Conservation (phyloP, 805 yeast species). For the Debaryomyces maramus region DNA sequence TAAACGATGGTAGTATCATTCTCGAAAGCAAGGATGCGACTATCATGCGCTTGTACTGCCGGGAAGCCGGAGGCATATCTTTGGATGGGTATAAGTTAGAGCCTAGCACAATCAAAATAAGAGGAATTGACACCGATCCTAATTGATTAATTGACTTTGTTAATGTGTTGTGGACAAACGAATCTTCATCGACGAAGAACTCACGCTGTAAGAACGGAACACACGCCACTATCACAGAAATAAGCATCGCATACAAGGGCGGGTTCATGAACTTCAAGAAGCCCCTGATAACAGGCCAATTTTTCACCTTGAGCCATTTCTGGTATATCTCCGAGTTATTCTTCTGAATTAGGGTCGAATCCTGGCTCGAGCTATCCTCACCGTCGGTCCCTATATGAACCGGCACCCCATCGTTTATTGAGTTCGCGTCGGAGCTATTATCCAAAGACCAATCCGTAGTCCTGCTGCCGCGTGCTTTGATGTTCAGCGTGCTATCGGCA, state of each 20-base stretch:
- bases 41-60: slow-evolving; percentile 61
- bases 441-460: background rate
- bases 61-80: slow-evolving; percentile 66
- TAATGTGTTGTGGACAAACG: slow-evolving; percentile 66
- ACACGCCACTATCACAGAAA: slow-evolving; percentile 68
- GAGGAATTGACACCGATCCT: slow-evolving; percentile 76
- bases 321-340: background rate
- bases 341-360: background rate
- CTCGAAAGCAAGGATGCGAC: slow-evolving; percentile 71
- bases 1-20: slow-evolving; percentile 73
- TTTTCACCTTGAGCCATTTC: slow-evolving; percentile 6
- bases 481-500: background rate
- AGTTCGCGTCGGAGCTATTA: background rate
- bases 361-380: background rate
- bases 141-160: slow-evolving; percentile 62
- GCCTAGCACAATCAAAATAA: slow-evolving; percentile 73
- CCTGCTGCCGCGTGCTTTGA: background rate
- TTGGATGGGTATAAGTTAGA: slow-evolving; percentile 71
- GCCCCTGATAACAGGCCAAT: slow-evolving; percentile 12
- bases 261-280: slow-evolving; percentile 64
- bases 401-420: background rate
- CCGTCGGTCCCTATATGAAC: background rate
- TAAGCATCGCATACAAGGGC: slow-evolving; percentile 76
- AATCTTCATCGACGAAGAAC: slow-evolving; percentile 52
- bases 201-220: slow-evolving; percentile 55